Base-by-base conservation (phyloP, 768 basidiomycete genomes). In the Lentinula guzmanii region DNA sequence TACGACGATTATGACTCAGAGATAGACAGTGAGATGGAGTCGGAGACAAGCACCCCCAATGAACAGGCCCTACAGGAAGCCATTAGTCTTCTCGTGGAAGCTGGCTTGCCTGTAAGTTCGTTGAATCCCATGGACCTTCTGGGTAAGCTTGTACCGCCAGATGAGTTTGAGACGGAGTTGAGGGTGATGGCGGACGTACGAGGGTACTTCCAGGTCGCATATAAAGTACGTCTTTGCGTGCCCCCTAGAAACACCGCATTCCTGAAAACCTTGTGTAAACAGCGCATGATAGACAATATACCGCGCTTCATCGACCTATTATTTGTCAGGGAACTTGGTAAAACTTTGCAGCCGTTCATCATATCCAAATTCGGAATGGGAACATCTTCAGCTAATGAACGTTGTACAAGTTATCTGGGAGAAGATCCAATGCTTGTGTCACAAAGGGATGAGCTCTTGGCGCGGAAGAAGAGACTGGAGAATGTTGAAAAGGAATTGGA, bases 271-370 rank as follows among this genome's bases (percentile, higher is more conserved):
- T 21, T 33, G 31, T 34, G 35, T 55, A n/a, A 9, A 31, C 60
- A 82, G 80, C 73, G 79, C n/a, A 70, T 81, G 61, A 78, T 80
- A 55, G 80, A 82, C 63, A 71, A 71, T 55, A 65, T 81, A 4
- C 79, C 80, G 11, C 70, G 59, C 24, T 65, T 66, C 28, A 73
- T 70, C 48, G 72, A 71, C 54, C 66, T 63, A n/a, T 64, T 67
- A 37, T 75, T 78, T 37, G 68, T 77, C 35, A 74, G 71, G 55
- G 69, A 68, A 1, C 62, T 77, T 31, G 68, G 69, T 21, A 64
- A 68, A 21, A 63, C 63, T 9, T 64, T 78, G 24, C 77, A 76
- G 64, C 52, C 66, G 3, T 71, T 69, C 34, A 65, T 78, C 56
- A 73, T 76, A 41, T 64, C 68, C 48, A 73, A 74, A 62, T 70